phyloP scores from a whole-genome alignment of 2,329 filamentous ascomycete species.

The Madurella fahalii region DNA sequence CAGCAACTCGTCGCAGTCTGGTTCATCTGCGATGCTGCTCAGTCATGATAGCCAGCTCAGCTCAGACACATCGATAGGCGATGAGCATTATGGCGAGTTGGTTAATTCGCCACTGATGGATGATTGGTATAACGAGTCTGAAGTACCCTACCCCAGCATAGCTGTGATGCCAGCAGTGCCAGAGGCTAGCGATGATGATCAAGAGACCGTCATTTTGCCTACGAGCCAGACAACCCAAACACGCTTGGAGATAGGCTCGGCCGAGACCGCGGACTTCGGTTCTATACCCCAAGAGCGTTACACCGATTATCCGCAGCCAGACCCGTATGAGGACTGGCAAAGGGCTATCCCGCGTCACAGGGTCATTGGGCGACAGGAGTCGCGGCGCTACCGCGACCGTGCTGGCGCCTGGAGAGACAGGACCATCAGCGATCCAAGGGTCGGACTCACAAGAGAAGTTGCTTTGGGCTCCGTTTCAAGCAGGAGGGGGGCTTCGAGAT shows the following conservation, averaged over 20 bases:
- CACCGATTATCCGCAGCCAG: slow-evolving; percentile 10
- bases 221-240: slow-evolving; percentile 14
- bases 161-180: slow-evolving; percentile 27
- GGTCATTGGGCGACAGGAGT: slow-evolving; percentile 37
- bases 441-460: slow-evolving; percentile 39
- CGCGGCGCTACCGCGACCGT: slow-evolving; percentile 40
- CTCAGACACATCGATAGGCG: slow-evolving; percentile 11
- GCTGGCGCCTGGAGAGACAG: slow-evolving; percentile 43
- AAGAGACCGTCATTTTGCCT: slow-evolving; percentile 30
- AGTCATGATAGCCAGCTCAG: slow-evolving; percentile 32
- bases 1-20: slow-evolving; percentile 45
- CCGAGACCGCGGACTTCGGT: background rate
- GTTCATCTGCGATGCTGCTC: slow-evolving; percentile 38
- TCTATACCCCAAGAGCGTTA: slow-evolving; percentile 3
- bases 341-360: slow-evolving; percentile 36
- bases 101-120: slow-evolving; percentile 29
- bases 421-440: slow-evolving; percentile 37
- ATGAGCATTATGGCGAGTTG: background rate
- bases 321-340: slow-evolving; percentile 18
- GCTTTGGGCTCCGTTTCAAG: slow-evolving; percentile 35
- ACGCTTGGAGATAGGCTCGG: background rate
- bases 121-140: background rate
- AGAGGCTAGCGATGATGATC: slow-evolving; percentile 28
- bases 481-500: slow-evolving; percentile 21
- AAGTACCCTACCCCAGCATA: slow-evolving; percentile 31